These are phyloP conservation scores for Cladosporium sp. DNA, from an alignment of 2,329 filamentous ascomycete species.

Conservation along the genomic window DNA sequence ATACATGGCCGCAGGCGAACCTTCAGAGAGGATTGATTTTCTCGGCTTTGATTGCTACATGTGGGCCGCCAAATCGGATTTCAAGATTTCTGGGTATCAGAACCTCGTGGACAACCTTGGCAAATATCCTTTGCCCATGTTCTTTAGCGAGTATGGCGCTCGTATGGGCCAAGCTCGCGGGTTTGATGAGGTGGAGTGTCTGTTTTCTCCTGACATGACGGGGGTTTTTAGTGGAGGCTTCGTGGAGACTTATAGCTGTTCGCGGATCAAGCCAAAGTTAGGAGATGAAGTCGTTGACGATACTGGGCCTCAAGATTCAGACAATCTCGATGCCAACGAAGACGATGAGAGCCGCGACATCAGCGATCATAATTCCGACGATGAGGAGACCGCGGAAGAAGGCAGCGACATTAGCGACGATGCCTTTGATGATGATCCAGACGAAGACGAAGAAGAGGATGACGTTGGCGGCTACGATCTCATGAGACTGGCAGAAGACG, in stretches of 20 bases:
- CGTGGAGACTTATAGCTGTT: slow-evolving; percentile 15
- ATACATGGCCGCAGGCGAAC: slow-evolving; percentile 19
- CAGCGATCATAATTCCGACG: background rate
- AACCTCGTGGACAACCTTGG: slow-evolving; percentile 13
- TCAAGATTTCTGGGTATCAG: slow-evolving; percentile 21
- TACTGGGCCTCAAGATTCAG: too few species aligned
- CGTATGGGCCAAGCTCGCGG: slow-evolving; percentile 7
- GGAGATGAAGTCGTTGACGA: background rate
- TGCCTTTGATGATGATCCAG: background rate
- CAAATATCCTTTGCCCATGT: slow-evolving; percentile 16
- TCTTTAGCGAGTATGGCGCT: slow-evolving; percentile 18
- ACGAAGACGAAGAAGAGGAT: slow-evolving; percentile 12
- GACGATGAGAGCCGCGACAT: background rate
- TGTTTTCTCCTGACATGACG: slow-evolving; percentile 22
- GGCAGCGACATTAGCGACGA: too few species aligned
- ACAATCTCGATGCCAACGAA: too few species aligned
- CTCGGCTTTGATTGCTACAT: slow-evolving; percentile 14
- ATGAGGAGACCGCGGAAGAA: background rate
- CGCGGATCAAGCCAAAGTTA: background rate
- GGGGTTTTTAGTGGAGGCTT: slow-evolving; percentile 21
- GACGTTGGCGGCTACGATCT: slow-evolving; percentile 15
- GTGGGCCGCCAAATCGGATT: slow-evolving; percentile 17
- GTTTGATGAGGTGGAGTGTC: slow-evolving; percentile 20
- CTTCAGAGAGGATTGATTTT: slow-evolving; percentile 16
- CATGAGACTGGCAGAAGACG: slow-evolving; percentile 14